These are phyloP conservation scores for Davidsoniella virescens DNA, from an alignment of 2,329 filamentous ascomycete genomes.

Conservation along the genomic window DNA sequence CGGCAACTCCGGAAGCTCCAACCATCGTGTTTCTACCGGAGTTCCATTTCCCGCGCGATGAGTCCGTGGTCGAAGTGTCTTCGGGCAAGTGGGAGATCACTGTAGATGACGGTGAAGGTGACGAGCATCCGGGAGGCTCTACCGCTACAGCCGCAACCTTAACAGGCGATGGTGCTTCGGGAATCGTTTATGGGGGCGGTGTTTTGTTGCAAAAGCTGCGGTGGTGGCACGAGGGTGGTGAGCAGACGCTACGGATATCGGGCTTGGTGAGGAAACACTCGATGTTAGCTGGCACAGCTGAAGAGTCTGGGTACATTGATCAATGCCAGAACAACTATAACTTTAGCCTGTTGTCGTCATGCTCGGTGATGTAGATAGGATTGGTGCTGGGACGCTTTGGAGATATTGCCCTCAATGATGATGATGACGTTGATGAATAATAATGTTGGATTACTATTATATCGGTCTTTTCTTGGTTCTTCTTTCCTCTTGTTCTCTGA, in stretches of 20 bases:
- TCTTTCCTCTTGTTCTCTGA: neutral
- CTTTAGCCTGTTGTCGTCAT: constrained; percentile 26
- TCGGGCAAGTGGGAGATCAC: constrained; percentile 84
- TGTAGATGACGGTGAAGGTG: constrained; percentile 36
- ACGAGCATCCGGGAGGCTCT: constrained; percentile 1
- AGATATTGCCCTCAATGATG: neutral
- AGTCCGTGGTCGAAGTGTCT: constrained; percentile 56
- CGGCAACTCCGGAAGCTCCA: constrained; percentile 43
- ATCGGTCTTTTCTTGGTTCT: neutral
- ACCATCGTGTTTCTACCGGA: constrained; percentile 79
- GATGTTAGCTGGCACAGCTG: constrained; percentile 33
- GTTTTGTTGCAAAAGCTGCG: constrained; percentile 57
- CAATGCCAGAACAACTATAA: constrained; percentile 38
- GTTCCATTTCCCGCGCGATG: constrained; percentile 73
- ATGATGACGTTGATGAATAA: no score
- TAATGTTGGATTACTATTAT: no score
- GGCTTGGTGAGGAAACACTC: constrained; percentile 49
- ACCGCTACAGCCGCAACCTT: neutral
- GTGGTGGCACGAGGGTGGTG: constrained; percentile 87
- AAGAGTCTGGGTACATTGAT: constrained; percentile 67
- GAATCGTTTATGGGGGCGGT: constrained; percentile 31
- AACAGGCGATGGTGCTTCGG: neutral
- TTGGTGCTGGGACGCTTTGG: neutral
- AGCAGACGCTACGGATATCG: constrained; percentile 61
- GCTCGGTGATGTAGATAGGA: constrained; percentile 32